phyloP scores from a whole-genome alignment of 768 basidiomycete species.

The Tulasnella sp. region DNA sequence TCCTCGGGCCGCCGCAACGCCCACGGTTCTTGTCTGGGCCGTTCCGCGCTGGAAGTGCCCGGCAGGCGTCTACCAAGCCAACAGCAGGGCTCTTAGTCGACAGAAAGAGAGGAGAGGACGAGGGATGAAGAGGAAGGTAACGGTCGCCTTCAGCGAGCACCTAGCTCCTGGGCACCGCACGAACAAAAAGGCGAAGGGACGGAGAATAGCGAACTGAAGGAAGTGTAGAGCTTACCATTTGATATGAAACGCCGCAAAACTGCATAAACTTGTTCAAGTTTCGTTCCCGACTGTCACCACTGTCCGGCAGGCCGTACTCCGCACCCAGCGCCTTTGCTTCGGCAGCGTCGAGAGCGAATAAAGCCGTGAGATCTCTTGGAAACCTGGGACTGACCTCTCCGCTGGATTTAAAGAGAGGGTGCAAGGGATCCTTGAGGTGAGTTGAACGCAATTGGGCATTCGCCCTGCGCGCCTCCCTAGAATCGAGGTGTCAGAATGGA shows the following conservation, averaged over 20 bases:
- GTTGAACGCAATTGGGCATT: conserved; percentile 39
- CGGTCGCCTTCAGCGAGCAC: neutral
- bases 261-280: conserved; percentile 48
- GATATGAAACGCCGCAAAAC: conserved; percentile 45
- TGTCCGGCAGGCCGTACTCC: conserved; percentile 27
- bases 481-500: neutral
- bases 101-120: too few relatives aligned
- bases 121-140: neutral
- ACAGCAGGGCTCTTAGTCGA: neutral
- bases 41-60: neutral
- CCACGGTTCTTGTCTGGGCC: neutral
- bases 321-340: conserved; percentile 23
- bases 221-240: conserved; percentile 33
- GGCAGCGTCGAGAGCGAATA: conserved; percentile 43
- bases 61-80: neutral
- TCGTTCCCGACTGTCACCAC: conserved; percentile 32
- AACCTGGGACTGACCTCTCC: conserved; percentile 39
- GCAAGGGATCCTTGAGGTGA: conserved; percentile 31
- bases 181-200: neutral
- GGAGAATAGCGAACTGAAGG: neutral
- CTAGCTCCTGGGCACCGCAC: neutral
- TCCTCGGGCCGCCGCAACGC: neutral
- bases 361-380: conserved; percentile 38
- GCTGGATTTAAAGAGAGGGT: conserved; percentile 37
- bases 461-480: conserved; percentile 46